phyloP scores from a whole-genome alignment of 345 rosid species.

The Kandelia obovata region DNA sequence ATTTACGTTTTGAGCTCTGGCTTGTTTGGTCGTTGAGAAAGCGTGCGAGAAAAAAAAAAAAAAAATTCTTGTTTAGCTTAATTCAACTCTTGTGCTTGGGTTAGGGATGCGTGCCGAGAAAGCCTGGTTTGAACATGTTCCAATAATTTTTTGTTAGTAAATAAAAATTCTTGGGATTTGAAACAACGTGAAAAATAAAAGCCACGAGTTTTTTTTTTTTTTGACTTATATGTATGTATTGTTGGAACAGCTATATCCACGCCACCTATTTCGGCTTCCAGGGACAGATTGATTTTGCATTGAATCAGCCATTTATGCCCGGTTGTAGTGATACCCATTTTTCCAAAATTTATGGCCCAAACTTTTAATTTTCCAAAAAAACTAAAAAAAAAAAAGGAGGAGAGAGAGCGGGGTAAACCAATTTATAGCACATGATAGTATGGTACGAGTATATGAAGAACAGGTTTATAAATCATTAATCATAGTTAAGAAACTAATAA shows the following conservation, averaged over 20 bases:
- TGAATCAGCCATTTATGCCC: neutral
- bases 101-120: neutral
- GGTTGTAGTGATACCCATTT: neutral
- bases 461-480: neutral
- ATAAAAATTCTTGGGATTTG: too few relatives aligned
- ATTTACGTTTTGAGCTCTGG: neutral
- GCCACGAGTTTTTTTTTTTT: too few relatives aligned
- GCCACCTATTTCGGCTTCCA: neutral
- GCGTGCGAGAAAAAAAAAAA: neutral
- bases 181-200: too few relatives aligned
- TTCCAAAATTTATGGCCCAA: neutral
- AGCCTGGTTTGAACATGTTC: neutral
- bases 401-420: neutral
- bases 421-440: neutral
- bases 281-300: neutral
- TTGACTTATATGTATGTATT: too few relatives aligned
- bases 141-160: neutral
- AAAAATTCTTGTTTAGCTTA: neutral
- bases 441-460: neutral
- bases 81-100: neutral
- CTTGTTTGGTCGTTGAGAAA: slow-evolving; percentile 6
- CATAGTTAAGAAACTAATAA: neutral
- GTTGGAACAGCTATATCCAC: neutral
- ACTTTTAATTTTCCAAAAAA: neutral
- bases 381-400: neutral